These are phyloP conservation scores for Cephalotrichum gorgonifer DNA, from an alignment of 2,329 filamentous ascomycete species.

Conservation along the genomic window DNA sequence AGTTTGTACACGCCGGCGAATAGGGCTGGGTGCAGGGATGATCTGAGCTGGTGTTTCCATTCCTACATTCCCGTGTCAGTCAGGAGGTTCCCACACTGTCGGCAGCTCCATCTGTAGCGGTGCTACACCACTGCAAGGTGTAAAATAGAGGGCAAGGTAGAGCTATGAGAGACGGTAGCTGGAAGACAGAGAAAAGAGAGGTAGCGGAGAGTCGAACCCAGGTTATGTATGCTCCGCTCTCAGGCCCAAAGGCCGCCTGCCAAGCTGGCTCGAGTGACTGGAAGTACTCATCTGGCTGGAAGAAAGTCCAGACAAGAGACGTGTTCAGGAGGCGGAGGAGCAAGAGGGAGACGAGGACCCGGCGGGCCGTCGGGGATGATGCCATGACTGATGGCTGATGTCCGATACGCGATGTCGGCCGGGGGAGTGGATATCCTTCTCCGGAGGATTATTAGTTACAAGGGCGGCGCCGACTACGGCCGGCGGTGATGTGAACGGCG, in stretches of 20 bases:
- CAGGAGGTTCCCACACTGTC: too few relatives aligned
- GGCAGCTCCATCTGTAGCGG: too few relatives aligned
- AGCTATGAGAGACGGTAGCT: background rate
- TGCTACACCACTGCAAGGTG: too few relatives aligned
- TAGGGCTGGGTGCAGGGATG: conserved; percentile 80
- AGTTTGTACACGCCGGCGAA: conserved; percentile 68
- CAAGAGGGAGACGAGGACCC: conserved; percentile 32
- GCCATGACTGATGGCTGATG: too few relatives aligned
- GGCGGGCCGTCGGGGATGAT: background rate
- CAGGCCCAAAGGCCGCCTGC: conserved; percentile 69
- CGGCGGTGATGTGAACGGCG: too few relatives aligned
- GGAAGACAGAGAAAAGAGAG: too few relatives aligned
- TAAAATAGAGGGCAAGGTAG: conserved; percentile 7
- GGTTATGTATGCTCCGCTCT: conserved; percentile 82
- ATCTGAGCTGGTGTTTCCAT: conserved; percentile 81
- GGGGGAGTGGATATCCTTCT: background rate
- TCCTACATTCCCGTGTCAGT: conserved; percentile 49
- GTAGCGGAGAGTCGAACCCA: conserved; percentile 55
- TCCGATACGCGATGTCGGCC: too few relatives aligned
- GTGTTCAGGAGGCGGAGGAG: conserved; percentile 72
- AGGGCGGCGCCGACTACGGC: too few relatives aligned
- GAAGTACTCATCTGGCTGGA: conserved; percentile 97
- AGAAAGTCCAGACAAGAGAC: conserved; percentile 74
- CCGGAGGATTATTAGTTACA: too few relatives aligned
- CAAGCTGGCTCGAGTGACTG: conserved; percentile 93